Percentiles rank a stretch among this genome's conserved stretches.
Conservation (phyloP, 1,284 basidiomycete genomes). For the Irpex sp. region DNA sequence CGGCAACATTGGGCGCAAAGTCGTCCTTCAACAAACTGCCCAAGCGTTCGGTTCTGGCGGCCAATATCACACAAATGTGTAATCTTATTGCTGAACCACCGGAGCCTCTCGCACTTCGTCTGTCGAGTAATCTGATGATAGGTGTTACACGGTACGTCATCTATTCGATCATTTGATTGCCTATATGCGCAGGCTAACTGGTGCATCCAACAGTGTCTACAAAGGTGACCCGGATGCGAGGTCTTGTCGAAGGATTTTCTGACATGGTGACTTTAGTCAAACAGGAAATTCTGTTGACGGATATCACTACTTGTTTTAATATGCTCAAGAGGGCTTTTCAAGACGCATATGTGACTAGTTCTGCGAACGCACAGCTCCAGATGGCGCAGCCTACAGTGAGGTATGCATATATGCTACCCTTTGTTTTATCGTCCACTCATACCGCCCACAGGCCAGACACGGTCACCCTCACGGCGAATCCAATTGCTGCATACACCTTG, state of each 20-base stretch:
- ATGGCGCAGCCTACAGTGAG: conserved; percentile 65
- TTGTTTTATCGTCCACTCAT: background rate
- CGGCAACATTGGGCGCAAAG: conserved; percentile 82
- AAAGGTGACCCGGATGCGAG: conserved; percentile 46
- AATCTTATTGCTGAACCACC: conserved; percentile 73
- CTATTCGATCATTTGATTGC: background rate
- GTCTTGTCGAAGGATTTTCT: background rate
- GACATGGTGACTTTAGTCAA: conserved; percentile 50
- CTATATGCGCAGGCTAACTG: conserved; percentile 8
- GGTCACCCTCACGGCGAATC: conserved; percentile 57
- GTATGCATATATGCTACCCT: conserved; percentile 33
- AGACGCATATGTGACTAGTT: conserved; percentile 45
- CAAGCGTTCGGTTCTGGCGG: conserved; percentile 73
- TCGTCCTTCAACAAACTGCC: conserved; percentile 81
- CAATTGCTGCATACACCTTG: conserved; percentile 45
- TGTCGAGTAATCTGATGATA: conserved; percentile 85
- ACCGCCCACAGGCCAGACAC: conserved; percentile 44
- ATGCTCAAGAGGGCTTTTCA: conserved; percentile 72
- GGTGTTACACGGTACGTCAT: conserved; percentile 74
- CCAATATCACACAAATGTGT: conserved; percentile 79
- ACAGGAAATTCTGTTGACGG: conserved; percentile 77
- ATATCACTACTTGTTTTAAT: conserved; percentile 72
- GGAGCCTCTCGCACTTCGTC: conserved; percentile 81
- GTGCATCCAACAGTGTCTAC: conserved; percentile 50
- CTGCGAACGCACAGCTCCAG: conserved; percentile 50